A percentile compares a stretch with the other conserved stretches of the same genome.
Evolutionary conservation across 192 early-diverging fungal genomes (phyloP).

Genomic region (Spizellomyces punctatus): DNA sequence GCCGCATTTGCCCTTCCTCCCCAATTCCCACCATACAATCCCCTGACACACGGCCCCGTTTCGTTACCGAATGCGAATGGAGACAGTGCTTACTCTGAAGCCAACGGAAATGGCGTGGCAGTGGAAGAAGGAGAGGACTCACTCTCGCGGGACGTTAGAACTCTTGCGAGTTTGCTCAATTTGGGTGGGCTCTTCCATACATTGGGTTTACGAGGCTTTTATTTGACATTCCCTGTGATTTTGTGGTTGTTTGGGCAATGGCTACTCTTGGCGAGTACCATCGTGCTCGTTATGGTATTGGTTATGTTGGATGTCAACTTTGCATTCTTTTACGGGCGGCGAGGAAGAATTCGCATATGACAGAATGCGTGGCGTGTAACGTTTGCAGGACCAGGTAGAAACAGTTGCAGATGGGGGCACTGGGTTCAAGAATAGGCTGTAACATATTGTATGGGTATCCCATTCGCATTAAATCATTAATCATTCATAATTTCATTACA

Average conservation of each 20-base stretch:
- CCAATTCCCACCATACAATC: neutral
- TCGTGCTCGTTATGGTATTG: neutral
- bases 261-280: neutral
- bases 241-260: neutral
- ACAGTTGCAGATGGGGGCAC: too few species aligned
- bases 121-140: neutral
- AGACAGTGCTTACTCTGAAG: neutral
- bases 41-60: neutral
- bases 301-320: neutral
- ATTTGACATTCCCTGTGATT: neutral
- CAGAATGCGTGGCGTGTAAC: too few species aligned
- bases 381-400: too few species aligned
- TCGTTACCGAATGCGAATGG: neutral
- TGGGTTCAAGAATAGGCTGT: too few species aligned
- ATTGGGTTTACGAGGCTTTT: constrained; percentile 10
- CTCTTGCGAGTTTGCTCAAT: constrained; percentile 11
- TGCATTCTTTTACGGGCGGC: neutral
- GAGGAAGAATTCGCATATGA: too few species aligned
- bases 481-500: too few species aligned
- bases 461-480: too few species aligned
- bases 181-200: constrained; percentile 19
- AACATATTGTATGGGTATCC: too few species aligned
- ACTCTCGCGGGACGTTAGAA: neutral
- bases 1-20: neutral
- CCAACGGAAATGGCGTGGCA: neutral